Percentiles rank a stretch among this genome's conserved stretches.
These are phyloP conservation scores for Leccinum aurantiacum DNA, from an alignment of 768 basidiomycete species.

Conservation along the genomic window DNA sequence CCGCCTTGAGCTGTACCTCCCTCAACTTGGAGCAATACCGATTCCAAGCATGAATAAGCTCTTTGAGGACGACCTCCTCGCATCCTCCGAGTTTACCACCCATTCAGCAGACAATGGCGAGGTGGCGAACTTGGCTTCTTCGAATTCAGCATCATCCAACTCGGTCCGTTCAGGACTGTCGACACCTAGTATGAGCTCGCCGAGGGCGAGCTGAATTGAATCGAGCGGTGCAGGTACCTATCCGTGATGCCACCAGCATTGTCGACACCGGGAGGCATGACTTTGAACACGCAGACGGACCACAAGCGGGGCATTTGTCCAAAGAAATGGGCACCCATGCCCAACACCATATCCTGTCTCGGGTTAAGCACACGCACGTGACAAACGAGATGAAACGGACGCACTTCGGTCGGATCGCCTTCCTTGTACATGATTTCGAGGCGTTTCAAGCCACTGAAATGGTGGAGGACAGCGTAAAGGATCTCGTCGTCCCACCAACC, in stretches of 20 bases:
- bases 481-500: slow-evolving; percentile 49
- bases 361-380: background rate
- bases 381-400: slow-evolving; percentile 9
- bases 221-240: slow-evolving; percentile 12
- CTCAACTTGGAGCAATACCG: slow-evolving; percentile 39
- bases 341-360: slow-evolving; percentile 38
- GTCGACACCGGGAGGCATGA: slow-evolving; percentile 16
- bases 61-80: slow-evolving; percentile 31
- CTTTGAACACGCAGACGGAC: slow-evolving; percentile 40
- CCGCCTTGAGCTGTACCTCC: slow-evolving; percentile 42
- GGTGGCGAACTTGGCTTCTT: slow-evolving; percentile 15
- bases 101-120: background rate
- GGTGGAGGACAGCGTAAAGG: slow-evolving; percentile 40
- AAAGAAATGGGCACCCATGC: slow-evolving; percentile 46
- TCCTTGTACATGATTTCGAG: slow-evolving; percentile 41
- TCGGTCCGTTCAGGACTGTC: slow-evolving; percentile 19
- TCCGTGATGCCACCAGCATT: slow-evolving; percentile 10
- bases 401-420: slow-evolving; percentile 42
- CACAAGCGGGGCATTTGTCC: slow-evolving; percentile 36
- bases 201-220: slow-evolving; percentile 7
- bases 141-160: slow-evolving; percentile 24
- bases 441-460: slow-evolving; percentile 37
- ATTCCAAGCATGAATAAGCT: slow-evolving; percentile 46
- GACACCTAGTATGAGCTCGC: slow-evolving; percentile 5
- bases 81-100: slow-evolving; percentile 6